phyloP scores from a whole-genome alignment of 768 basidiomycete genomes.

The Pisolithus marmoratus region DNA sequence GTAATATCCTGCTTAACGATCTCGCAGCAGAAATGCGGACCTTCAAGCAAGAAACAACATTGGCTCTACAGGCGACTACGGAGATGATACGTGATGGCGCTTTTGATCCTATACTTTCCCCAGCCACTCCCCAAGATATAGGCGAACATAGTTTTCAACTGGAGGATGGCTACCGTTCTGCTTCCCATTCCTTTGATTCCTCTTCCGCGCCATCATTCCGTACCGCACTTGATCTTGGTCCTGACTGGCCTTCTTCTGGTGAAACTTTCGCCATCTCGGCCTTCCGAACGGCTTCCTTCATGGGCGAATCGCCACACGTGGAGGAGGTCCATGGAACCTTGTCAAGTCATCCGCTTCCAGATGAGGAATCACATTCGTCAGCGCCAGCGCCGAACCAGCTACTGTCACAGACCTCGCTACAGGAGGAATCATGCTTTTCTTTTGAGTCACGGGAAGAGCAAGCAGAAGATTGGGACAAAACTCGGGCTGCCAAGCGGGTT shows the following conservation, averaged over 20 bases:
- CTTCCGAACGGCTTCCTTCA: conserved; percentile 25
- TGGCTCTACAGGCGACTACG: conserved; percentile 71
- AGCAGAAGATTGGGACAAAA: conserved; percentile 88
- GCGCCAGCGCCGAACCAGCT: conserved; percentile 14
- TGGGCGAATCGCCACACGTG: conserved; percentile 33
- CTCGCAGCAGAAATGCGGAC: conserved; percentile 64
- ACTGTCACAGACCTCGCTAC: conserved; percentile 22
- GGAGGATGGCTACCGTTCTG: conserved; percentile 7
- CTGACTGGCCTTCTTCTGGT: conserved; percentile 41
- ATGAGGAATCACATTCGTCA: conserved; percentile 20
- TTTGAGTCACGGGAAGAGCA: conserved; percentile 52
- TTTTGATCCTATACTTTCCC: conserved; percentile 19
- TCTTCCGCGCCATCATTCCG: conserved; percentile 56
- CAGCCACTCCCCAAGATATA: conserved; percentile 31
- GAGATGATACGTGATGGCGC: conserved; percentile 50
- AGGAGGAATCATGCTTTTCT: conserved; percentile 43
- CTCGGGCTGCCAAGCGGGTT: conserved; percentile 78
- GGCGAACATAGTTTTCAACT: conserved; percentile 9
- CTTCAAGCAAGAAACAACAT: conserved; percentile 58
- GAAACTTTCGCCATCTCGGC: conserved; percentile 32
- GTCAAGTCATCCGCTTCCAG: conserved; percentile 24
- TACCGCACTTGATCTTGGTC: conserved; percentile 55
- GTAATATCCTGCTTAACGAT: conserved; percentile 68
- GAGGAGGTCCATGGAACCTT: conserved; percentile 25
- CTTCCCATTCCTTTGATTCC: conserved; percentile 36